Percentiles rank a stretch among this genome's conserved stretches.
Conservation (phyloP, 176 grass and related monocot species). For the Eleusine indica region DNA sequence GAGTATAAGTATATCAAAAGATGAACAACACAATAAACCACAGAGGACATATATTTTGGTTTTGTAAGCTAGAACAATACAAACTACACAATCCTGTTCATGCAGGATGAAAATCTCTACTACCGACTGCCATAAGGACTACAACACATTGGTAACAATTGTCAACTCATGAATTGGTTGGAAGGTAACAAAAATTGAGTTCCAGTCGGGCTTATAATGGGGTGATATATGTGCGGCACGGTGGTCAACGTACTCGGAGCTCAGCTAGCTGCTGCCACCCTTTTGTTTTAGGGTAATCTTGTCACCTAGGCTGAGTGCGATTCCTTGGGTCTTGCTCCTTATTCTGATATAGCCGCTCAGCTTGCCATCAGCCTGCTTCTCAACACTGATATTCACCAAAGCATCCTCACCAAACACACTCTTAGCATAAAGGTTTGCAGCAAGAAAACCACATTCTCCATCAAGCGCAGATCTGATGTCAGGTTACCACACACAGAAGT, state of each 20-base stretch:
- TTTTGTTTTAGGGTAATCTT: conserved; percentile 85
- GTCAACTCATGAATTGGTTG: conserved; percentile 16
- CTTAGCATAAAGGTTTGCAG: conserved; percentile 73
- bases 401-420: conserved; percentile 72
- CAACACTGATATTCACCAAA: conserved; percentile 67
- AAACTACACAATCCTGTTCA: conserved; percentile 34
- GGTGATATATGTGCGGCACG: conserved; percentile 2
- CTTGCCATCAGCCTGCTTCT: conserved; percentile 70
- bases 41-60: not conserved
- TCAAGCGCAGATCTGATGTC: conserved; percentile 56
- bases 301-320: conserved; percentile 68
- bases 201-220: not conserved
- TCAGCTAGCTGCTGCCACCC: conserved; percentile 47
- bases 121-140: not conserved
- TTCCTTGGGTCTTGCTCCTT: conserved; percentile 77
- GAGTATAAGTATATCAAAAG: conserved; percentile 19
- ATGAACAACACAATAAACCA: conserved; percentile 19
- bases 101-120: conserved; percentile 31
- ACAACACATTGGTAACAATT: not conserved
- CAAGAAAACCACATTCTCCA: conserved; percentile 65
- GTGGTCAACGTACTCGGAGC: not conserved
- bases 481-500: not conserved
- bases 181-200: conserved; percentile 22
- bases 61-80: conserved; percentile 25
- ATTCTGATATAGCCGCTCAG: conserved; percentile 72